Evolutionary conservation across 106 monocot genomes (phyloP).

Genomic region (Platanthera zijinensis): DNA sequence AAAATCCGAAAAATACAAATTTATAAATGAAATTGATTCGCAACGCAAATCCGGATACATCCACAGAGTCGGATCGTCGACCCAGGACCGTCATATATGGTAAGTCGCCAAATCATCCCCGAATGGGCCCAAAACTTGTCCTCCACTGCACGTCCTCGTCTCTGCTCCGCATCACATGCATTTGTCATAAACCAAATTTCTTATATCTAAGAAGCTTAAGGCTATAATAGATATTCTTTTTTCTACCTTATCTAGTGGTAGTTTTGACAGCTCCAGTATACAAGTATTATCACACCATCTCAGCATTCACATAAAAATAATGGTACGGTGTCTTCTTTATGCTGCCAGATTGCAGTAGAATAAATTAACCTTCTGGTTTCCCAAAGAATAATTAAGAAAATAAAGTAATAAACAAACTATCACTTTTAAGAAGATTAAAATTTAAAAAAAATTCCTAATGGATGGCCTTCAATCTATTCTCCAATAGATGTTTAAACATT

Average conservation of each 20-base stretch:
- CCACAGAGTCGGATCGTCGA: too few relatives aligned
- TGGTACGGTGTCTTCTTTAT: not conserved
- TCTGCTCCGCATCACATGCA: too few relatives aligned
- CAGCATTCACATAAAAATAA: not conserved
- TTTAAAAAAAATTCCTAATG: not conserved
- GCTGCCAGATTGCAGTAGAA: not conserved
- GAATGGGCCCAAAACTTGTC: too few relatives aligned
- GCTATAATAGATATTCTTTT: not conserved
- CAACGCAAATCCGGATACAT: too few relatives aligned
- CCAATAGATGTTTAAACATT: not conserved
- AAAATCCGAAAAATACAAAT: too few relatives aligned
- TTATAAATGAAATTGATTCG: too few relatives aligned
- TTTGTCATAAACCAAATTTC: not conserved
- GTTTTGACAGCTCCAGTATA: not conserved
- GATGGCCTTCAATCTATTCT: not conserved
- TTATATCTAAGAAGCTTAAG: not conserved
- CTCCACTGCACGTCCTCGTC: too few relatives aligned
- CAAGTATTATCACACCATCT: not conserved
- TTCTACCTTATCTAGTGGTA: not conserved
- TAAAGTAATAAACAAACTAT: not conserved
- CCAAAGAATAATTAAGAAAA: not conserved
- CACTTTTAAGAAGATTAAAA: not conserved
- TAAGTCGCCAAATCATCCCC: too few relatives aligned
- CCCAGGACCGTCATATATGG: too few relatives aligned
- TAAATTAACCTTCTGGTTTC: not conserved